Conservation (phyloP, 305 asterid genomes). For the Fraxinus dipetala region DNA sequence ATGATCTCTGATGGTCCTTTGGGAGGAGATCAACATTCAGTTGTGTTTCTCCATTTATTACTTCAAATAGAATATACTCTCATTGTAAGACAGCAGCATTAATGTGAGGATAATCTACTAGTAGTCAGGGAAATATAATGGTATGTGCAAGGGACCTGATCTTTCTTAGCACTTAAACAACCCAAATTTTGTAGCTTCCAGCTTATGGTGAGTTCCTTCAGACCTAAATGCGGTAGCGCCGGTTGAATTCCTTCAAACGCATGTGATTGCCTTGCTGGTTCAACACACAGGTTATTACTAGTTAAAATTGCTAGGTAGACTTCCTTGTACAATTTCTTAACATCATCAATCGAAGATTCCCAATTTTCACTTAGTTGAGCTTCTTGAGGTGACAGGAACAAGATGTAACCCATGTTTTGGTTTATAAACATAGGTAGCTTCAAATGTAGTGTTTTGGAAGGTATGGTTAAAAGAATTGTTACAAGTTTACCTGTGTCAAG, state of each 20-base stretch:
- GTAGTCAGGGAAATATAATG: background rate
- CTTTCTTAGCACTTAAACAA: background rate
- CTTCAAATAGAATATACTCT: background rate
- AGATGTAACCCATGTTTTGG: background rate
- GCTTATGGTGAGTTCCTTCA: background rate
- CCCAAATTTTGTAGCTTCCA: background rate
- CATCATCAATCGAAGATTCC: background rate
- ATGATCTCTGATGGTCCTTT: background rate
- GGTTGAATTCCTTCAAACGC: background rate
- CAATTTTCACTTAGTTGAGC: background rate
- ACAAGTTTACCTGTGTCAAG: background rate
- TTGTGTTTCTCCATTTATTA: background rate
- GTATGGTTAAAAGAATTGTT: background rate
- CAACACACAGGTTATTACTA: background rate
- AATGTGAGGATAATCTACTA: background rate
- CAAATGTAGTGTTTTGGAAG: background rate
- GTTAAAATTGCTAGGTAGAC: background rate
- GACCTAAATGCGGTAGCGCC: background rate
- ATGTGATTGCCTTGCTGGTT: background rate
- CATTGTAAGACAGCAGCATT: background rate
- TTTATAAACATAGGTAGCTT: background rate
- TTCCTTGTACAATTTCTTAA: background rate
- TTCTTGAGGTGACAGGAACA: background rate
- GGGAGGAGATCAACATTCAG: background rate
- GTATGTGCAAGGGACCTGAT: background rate